Base-by-base conservation (phyloP, 1,284 basidiomycete genomes). In the Malassezia equina region DNA sequence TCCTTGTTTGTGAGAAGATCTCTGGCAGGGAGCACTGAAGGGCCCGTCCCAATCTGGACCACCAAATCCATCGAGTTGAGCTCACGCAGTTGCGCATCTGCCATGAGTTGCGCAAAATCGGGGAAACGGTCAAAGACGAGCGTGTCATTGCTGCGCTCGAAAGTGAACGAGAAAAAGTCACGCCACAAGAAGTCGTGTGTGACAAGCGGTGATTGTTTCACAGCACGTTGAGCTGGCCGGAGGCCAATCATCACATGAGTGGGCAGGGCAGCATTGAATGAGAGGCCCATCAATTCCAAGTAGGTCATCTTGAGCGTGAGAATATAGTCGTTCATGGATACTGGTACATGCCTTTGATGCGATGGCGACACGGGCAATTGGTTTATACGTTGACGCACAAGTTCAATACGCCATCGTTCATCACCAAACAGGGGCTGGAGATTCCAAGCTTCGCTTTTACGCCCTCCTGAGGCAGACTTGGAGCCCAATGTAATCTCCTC, bases 401-500 rank as follows among this genome's bases (percentile, higher is more conserved):
- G 62, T 52, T 72, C 69, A n/a, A 73, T 47, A 47, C 63, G 68
- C 71, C 71, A 73, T 32, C 63, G 69, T 40, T 65, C 66, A 32
- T 67, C 65, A 19, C 70, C 71, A 55, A 73, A 73, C 25, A 67
- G 24, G 11, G 71, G 71, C 29, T 67, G 63, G 40, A 51, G 64
- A 7, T 65, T 65, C 71, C 71, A 73, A 0, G 66, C 61, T 15
- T 69, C 63, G 47, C 61, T 67, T 55, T 63, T 65, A 31, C 63
- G 60, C 2, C 62, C 68, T 17, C 67, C 67, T 0, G 69, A 63
- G 15, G 58, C 55, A 3, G 66, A 61, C 3, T 62, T 48, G 3
- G 64, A 49, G 4, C 63, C 59, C 15, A 47, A 43, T 40, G 65
- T 62, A 7, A 72, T 63, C 40, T 73, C 70, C 24, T 71, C 69